These are phyloP conservation scores for Neoarthrinium moseri DNA, from an alignment of 2,329 filamentous ascomycete species.

Conservation along the genomic window DNA sequence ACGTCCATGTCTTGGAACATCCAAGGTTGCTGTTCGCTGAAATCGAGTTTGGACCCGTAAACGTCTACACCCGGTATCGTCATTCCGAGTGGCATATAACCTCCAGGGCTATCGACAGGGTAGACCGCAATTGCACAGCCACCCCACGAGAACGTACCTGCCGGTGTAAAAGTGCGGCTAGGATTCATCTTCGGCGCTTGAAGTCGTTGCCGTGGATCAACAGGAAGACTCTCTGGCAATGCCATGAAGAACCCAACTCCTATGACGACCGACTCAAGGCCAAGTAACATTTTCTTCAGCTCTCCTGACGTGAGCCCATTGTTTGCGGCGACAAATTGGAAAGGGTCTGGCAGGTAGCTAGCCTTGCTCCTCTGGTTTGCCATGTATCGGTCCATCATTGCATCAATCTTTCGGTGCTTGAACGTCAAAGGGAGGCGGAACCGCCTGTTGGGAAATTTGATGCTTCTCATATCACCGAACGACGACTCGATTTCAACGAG, in stretches of 20 bases:
- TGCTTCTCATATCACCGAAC: constrained; percentile 35
- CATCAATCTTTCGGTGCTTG: constrained; percentile 25
- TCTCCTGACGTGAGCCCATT: constrained; percentile 9
- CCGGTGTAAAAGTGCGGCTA: constrained; percentile 54
- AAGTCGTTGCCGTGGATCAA: constrained; percentile 50
- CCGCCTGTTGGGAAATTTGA: constrained; percentile 40
- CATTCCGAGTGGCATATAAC: constrained; percentile 53
- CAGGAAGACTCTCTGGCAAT: constrained; percentile 28
- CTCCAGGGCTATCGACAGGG: constrained; percentile 55
- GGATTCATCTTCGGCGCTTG: constrained; percentile 57
- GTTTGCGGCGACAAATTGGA: constrained; percentile 19
- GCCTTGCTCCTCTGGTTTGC: constrained; percentile 24
- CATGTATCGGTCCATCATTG: constrained; percentile 25
- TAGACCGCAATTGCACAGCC: constrained; percentile 54
- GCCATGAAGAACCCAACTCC: constrained; percentile 10
- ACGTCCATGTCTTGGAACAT: constrained; percentile 58
- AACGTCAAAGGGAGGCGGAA: constrained; percentile 44
- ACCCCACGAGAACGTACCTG: constrained; percentile 54
- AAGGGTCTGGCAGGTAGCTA: constrained; percentile 27
- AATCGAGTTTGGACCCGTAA: constrained; percentile 49
- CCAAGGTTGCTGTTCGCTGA: constrained; percentile 45
- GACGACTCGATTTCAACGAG: constrained; percentile 34
- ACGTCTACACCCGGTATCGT: constrained; percentile 54
- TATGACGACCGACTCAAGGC: constrained; percentile 6
- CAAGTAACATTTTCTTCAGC: constrained; percentile 12